These are phyloP conservation scores for Capsella rubella DNA, from an alignment of 441 rosid genomes.

Conservation along the genomic window DNA sequence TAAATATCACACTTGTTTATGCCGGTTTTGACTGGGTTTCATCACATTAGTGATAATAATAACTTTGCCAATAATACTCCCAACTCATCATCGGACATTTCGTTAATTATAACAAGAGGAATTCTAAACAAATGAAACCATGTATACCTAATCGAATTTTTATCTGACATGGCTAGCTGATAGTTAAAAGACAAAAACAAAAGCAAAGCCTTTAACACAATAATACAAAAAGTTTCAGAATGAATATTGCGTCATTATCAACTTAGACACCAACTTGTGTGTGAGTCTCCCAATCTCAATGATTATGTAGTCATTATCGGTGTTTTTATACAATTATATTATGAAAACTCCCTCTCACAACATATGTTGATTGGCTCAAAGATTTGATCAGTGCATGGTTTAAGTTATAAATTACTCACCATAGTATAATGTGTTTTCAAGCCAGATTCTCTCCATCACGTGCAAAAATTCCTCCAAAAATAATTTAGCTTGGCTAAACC, in stretches of 20 bases:
- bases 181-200: background rate
- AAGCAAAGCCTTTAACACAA: background rate
- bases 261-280: conserved; percentile 25
- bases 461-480: conserved; percentile 21
- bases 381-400: background rate
- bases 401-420: background rate
- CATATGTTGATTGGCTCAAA: background rate
- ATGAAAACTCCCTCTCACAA: conserved; percentile 21
- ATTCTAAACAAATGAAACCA: background rate
- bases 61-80: conserved; percentile 27
- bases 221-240: conserved; percentile 3
- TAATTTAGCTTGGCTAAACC: conserved; percentile 7
- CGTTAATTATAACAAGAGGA: background rate
- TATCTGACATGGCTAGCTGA: background rate
- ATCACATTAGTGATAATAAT: background rate
- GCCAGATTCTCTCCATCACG: conserved; percentile 36
- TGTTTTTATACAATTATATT: conserved; percentile 10
- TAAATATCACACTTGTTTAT: conserved; percentile 24
- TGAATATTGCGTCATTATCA: conserved; percentile 35
- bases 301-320: conserved; percentile 32
- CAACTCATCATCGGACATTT: conserved; percentile 2
- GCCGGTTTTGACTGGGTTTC: conserved; percentile 32
- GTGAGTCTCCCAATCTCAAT: conserved; percentile 32
- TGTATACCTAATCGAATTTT: too few species aligned
- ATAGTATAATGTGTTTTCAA: background rate